A percentile compares a stretch with the other conserved stretches of the same genome.
These are phyloP conservation scores for Auxenochlorella pyrenoidosa DNA, from an alignment of 139 green algal genomes.

Conservation along the genomic window DNA sequence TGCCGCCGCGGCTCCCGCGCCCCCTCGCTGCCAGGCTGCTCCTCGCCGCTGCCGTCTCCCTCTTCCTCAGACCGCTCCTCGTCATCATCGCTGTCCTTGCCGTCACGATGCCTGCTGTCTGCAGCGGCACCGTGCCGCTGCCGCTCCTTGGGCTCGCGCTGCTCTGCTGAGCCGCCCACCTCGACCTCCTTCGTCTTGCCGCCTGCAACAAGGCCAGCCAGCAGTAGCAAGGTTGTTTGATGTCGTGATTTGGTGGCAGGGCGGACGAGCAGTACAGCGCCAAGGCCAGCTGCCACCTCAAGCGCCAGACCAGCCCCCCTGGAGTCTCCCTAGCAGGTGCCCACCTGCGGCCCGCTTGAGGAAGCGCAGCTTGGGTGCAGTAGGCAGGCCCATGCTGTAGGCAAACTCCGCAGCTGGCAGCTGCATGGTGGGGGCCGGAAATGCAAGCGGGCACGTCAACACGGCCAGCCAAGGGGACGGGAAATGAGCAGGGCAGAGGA, in stretches of 20 bases:
- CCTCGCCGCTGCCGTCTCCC: neutral
- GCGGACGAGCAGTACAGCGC: too few species aligned
- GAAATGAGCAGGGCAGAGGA: too few species aligned
- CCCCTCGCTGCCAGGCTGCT: neutral
- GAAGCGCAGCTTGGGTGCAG: conserved; percentile 87
- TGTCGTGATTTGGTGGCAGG: too few species aligned
- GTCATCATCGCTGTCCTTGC: neutral
- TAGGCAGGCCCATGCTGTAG: conserved; percentile 81
- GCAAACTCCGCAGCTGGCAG: conserved; percentile 84
- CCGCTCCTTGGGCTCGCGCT: conserved; percentile 30
- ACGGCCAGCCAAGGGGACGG: too few species aligned
- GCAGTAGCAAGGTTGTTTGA: too few species aligned
- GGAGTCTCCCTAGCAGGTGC: neutral
- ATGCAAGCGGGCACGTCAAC: too few species aligned
- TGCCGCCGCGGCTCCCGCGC: conserved; percentile 15
- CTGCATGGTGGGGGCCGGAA: neutral
- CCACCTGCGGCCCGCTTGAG: conserved; percentile 56
- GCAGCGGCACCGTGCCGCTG: conserved; percentile 12
- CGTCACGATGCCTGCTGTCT: neutral
- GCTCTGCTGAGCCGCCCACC: conserved; percentile 14
- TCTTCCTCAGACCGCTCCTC: neutral
- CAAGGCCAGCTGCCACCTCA: neutral
- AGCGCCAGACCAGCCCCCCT: too few species aligned
- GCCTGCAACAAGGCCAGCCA: neutral
- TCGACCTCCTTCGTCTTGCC: conserved; percentile 19